phyloP scores from a whole-genome alignment of 768 basidiomycete species.

The Coprinopsis cinerea region DNA sequence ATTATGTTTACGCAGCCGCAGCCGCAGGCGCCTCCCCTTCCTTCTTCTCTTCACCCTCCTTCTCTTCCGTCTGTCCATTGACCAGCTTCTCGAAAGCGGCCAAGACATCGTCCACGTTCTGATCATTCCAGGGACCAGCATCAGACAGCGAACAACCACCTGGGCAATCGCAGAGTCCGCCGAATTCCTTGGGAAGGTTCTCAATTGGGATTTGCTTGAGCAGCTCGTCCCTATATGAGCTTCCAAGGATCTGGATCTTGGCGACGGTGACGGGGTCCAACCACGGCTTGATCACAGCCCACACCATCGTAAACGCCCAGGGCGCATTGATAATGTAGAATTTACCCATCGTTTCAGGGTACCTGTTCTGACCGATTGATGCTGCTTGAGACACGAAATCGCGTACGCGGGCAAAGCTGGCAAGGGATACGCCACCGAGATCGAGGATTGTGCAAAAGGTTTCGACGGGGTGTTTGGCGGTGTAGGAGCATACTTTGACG shows the following conservation, averaged over 20 bases:
- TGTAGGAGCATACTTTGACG: constrained; percentile 68
- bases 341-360: constrained; percentile 94
- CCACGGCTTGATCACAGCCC: constrained; percentile 88
- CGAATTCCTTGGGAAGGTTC: constrained; percentile 81
- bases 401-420: constrained; percentile 86
- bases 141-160: constrained; percentile 86
- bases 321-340: constrained; percentile 99
- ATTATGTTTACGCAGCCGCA: too few species aligned
- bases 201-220: constrained; percentile 77
- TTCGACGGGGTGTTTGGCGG: constrained; percentile 83
- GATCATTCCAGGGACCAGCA: constrained; percentile 81
- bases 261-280: constrained; percentile 91
- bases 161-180: constrained; percentile 71
- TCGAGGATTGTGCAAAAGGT: constrained; percentile 98
- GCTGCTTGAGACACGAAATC: constrained; percentile 80
- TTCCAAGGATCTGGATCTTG: constrained; percentile 90
- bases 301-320: constrained; percentile 85
- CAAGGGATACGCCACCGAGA: constrained; percentile 61
- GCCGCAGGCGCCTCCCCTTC: too few species aligned
- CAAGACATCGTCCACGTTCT: neutral
- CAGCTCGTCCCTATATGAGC: constrained; percentile 67
- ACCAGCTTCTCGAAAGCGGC: neutral
- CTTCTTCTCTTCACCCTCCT: too few species aligned
- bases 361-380: constrained; percentile 82
- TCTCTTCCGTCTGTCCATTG: neutral